Base-by-base conservation (phyloP, 2,329 filamentous ascomycete genomes). In the Arthrobotrys iridis region DNA sequence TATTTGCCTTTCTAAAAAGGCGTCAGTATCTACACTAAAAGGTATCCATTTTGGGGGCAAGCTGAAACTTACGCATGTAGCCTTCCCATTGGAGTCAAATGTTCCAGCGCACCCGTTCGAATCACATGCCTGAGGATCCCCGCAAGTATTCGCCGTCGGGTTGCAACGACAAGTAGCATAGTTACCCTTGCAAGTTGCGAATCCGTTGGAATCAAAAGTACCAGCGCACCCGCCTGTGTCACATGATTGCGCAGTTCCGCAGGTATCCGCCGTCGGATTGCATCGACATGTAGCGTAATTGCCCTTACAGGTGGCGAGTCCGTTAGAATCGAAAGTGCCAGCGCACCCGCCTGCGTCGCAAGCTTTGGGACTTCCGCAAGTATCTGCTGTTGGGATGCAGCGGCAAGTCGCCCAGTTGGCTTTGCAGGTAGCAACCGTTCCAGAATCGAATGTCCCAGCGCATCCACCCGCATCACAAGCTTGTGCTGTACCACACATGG, bases 361-460 rank as follows among this genome's bases (percentile, higher is more conserved):
- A 3, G 20, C 15, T 41, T 52, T 33, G 8, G 52, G 52, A 15
- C 10, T 20, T 13, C 63, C 63, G n/a, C 63, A 66, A 52, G 52
- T 68, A n/a, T 57, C 50, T 3, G 52, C 20, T 2, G 55, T 70
- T 11, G 64, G 64, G 20, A 50, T 60, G 20, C 64, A 68, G 10
- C 64, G 64, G 40, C 64, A 68, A 20, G 65, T 70, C 5, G 45
- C 43, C 30, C 35, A 70, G 28, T 70, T 70, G 3, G n/a, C 65
- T 24, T 62, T 70, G 18, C 55, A 70, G 10, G 57, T 62, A 2
- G 65, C 65, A 6, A 41, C 40, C 18, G 43, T 48, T 7, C 50
- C 41, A 8, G 65, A 62, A 35, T 70, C 55, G 28, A 62, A 70
- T 7, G 30, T 35, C 4, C 65, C 65, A 4, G 65, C 55, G 45